These are phyloP conservation scores for Leishmania mexicana DNA, from an alignment of 208 protist species.

Conservation along the genomic window DNA sequence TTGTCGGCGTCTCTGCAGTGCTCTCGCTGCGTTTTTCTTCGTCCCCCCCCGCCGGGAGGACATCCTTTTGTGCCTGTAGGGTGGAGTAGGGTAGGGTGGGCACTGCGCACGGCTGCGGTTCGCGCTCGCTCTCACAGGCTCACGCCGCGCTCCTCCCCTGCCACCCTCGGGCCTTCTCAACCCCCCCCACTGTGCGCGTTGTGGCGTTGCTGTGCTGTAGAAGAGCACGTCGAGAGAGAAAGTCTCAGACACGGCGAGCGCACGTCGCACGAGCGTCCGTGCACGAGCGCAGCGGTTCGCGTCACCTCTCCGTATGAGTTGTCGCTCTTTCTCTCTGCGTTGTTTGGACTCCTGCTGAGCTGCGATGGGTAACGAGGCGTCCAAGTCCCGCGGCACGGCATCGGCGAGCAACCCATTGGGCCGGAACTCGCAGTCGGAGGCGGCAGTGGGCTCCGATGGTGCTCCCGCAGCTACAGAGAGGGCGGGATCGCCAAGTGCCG, in stretches of 20 bases:
- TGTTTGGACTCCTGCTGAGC: neutral
- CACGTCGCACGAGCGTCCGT: neutral
- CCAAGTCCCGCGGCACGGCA: conserved; percentile 10
- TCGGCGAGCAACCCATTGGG: neutral
- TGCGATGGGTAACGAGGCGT: conserved; percentile 16
- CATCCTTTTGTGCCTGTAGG: neutral
- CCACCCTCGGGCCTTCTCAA: neutral
- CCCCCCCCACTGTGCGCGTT: neutral
- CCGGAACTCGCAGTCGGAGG: neutral
- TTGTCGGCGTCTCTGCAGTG: neutral
- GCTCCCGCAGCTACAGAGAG: neutral
- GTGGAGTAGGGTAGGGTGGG: neutral
- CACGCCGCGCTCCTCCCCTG: neutral
- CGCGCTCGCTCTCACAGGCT: neutral
- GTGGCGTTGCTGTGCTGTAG: neutral
- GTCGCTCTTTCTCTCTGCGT: neutral
- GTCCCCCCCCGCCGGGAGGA: too few relatives aligned
- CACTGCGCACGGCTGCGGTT: neutral
- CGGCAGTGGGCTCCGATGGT: neutral
- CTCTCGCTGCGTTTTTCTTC: neutral
- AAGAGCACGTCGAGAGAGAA: neutral
- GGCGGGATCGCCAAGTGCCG: neutral
- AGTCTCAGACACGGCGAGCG: too few relatives aligned
- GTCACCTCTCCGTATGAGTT: neutral
- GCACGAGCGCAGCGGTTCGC: neutral